Conservation (phyloP, 768 basidiomycete genomes). For the Rhizopogon vulgaris region DNA sequence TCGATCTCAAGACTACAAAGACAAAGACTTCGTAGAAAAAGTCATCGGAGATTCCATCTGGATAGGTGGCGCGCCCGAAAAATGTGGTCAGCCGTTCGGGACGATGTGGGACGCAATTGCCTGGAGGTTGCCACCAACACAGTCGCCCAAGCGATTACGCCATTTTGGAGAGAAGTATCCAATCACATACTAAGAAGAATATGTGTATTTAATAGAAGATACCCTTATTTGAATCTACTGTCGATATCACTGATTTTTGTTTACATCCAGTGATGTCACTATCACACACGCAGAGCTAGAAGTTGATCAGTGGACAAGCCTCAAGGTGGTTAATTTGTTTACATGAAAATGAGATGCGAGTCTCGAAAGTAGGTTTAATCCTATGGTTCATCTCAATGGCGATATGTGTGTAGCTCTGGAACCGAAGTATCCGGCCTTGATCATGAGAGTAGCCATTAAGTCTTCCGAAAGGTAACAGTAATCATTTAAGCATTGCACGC, state of each 20-base stretch:
- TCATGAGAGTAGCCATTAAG: background rate
- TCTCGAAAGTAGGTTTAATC: background rate
- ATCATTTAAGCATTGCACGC: no score
- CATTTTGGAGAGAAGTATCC: slow-evolving; percentile 48
- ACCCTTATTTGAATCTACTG: no score
- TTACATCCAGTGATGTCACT: no score
- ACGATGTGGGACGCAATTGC: slow-evolving; percentile 51
- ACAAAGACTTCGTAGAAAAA: slow-evolving; percentile 59
- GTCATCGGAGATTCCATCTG: slow-evolving; percentile 71
- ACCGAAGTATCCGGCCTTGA: background rate
- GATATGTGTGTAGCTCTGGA: background rate
- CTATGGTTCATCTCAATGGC: no score
- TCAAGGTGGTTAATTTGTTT: background rate
- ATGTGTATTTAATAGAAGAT: no score
- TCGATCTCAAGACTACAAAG: slow-evolving; percentile 48
- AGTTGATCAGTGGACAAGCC: no score
- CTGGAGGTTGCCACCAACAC: slow-evolving; percentile 69
- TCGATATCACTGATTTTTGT: no score
- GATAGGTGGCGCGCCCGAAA: slow-evolving; percentile 73
- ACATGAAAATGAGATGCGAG: background rate
- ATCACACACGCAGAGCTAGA: no score
- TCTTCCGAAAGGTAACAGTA: no score
- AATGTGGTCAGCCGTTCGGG: slow-evolving; percentile 49
- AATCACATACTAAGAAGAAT: background rate
- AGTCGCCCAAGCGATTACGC: slow-evolving; percentile 68